These are phyloP conservation scores for Camellia oleifera DNA, from an alignment of 179 eudicot genomes.

Conservation along the genomic window DNA sequence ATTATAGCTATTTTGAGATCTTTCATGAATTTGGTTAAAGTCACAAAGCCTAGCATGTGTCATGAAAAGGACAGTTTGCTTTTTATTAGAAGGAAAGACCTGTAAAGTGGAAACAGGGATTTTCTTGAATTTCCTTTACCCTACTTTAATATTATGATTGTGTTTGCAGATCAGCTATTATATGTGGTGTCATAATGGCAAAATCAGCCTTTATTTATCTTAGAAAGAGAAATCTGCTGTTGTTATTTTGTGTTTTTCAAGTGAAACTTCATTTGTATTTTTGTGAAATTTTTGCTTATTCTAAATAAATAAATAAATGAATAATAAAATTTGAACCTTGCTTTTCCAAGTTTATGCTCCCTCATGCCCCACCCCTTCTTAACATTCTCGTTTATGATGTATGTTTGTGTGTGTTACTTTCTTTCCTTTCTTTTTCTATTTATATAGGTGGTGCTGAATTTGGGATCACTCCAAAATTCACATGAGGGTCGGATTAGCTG, in stretches of 20 bases:
- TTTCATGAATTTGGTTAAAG: not conserved
- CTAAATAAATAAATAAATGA: too few relatives aligned
- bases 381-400: not conserved
- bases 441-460: slow-evolving; percentile 65
- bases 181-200: not conserved
- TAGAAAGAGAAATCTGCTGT: not conserved
- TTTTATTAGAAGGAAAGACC: not conserved
- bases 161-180: not conserved
- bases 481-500: slow-evolving; percentile 74
- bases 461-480: slow-evolving; percentile 83
- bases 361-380: too few relatives aligned
- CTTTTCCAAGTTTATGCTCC: not conserved
- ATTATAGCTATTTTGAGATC: not conserved
- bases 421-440: not conserved
- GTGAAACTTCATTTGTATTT: not conserved
- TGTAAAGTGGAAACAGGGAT: not conserved
- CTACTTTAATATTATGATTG: not conserved
- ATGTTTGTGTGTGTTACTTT: not conserved
- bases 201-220: not conserved
- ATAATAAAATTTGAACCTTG: not conserved
- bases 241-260: not conserved
- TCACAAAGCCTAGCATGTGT: not conserved
- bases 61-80: too few relatives aligned
- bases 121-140: slow-evolving; percentile 3
- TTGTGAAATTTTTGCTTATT: not conserved